These are phyloP conservation scores for Umbelopsis vinacea DNA, from an alignment of 192 early-diverging fungal genomes.

Conservation along the genomic window DNA sequence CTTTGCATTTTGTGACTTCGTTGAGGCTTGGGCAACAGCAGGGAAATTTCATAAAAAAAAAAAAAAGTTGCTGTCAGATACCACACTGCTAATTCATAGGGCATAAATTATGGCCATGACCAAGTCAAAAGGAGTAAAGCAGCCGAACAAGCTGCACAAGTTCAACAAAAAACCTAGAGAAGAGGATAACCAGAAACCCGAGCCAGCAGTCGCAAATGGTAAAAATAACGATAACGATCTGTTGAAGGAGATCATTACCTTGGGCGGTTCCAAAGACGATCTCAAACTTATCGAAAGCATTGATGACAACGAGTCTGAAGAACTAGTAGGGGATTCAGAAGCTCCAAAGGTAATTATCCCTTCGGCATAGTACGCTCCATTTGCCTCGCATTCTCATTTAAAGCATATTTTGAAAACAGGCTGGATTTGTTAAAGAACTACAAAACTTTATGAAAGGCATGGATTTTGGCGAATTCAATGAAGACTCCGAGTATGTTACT, in stretches of 20 bases:
- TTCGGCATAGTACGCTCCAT: not conserved
- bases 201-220: not conserved
- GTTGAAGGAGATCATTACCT: slow-evolving; percentile 34
- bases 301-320: slow-evolving; percentile 32
- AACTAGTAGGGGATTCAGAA: slow-evolving; percentile 23
- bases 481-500: slow-evolving; percentile 17
- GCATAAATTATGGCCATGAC: slow-evolving; percentile 2
- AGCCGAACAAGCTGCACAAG: slow-evolving; percentile 13
- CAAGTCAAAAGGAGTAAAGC: slow-evolving; percentile 16
- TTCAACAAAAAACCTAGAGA: slow-evolving; percentile 2
- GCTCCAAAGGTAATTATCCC: slow-evolving; percentile 18
- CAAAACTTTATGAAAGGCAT: slow-evolving; percentile 39
- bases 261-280: slow-evolving; percentile 45
- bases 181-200: not conserved
- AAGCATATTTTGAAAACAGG: slow-evolving; percentile 13
- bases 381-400: not conserved
- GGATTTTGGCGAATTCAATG: slow-evolving; percentile 25
- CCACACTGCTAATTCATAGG: not conserved
- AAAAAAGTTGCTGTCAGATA: slow-evolving; percentile 12
- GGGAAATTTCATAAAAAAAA: slow-evolving; percentile 10
- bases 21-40: slow-evolving; percentile 6
- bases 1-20: slow-evolving; percentile 14
- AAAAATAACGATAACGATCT: slow-evolving; percentile 2
- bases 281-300: slow-evolving; percentile 38
- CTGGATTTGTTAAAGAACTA: slow-evolving; percentile 33